Conservation (phyloP, 2,329 filamentous ascomycete species). For the Chaetomiaceae sp. region DNA sequence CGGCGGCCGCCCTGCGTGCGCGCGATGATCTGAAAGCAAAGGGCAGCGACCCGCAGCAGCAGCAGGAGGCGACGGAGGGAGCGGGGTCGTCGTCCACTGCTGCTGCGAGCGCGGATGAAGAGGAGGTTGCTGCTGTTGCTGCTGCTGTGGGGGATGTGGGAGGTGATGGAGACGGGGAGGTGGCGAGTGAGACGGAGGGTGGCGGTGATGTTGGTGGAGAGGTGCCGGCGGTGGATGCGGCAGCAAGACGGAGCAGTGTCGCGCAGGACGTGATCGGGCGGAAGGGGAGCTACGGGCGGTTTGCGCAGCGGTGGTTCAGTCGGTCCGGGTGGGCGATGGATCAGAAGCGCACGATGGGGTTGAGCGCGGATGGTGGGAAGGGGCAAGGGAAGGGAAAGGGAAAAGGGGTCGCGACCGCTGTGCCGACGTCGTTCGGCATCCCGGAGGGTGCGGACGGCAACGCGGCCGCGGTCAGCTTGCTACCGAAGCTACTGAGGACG, state of each 20-base stretch:
- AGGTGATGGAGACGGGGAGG: conserved; percentile 4
- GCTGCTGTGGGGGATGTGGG: not conserved
- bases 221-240: not conserved
- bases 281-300: conserved; percentile 78
- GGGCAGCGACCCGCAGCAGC: conserved; percentile 37
- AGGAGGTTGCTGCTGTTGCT: not conserved
- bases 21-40: conserved; percentile 24
- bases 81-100: conserved; percentile 18
- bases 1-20: conserved; percentile 36
- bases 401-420: conserved; percentile 25
- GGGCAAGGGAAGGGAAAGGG: conserved; percentile 8
- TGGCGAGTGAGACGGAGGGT: conserved; percentile 5
- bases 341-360: conserved; percentile 61
- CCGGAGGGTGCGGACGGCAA: conserved; percentile 31
- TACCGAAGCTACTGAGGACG: conserved; percentile 80
- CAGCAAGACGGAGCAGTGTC: conserved; percentile 52
- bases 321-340: conserved; percentile 72
- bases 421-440: conserved; percentile 11
- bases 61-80: conserved; percentile 31
- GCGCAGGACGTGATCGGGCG: conserved; percentile 83
- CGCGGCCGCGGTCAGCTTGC: conserved; percentile 42
- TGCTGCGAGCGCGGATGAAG: conserved; percentile 6
- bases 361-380: conserved; percentile 42
- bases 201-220: not conserved
- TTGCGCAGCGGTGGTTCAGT: conserved; percentile 89